Base-by-base conservation (phyloP, 148 eudicot genomes). In the Silene latifolia region DNA sequence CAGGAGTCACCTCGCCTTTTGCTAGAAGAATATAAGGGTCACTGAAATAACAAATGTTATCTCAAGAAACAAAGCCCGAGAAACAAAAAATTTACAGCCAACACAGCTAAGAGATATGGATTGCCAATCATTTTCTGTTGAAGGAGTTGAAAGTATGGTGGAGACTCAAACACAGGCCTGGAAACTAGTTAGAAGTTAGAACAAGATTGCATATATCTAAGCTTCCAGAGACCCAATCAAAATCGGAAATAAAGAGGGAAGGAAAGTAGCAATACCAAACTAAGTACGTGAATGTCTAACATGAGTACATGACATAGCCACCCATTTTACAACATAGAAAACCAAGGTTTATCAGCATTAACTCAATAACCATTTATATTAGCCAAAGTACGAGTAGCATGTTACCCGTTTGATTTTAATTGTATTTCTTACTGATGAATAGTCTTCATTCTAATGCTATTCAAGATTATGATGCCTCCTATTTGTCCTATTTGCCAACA, bases 21-120 rank as follows among this genome's bases (percentile, higher is more conserved):
- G 80, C 48, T 68, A 77, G 27, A 15, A 77, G 77, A 69, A 51
- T 29, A 60, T 81, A 81, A 51, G 83, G 83, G 69, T 81, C 80
- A 68, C 83, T 81, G 80, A 80, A 73, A 20, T 20, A 29, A 72
- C 7, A 73, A 68, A 65, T 47, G 5, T 60, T 65, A 14, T 24
- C 23, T 24, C 48, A 21, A 32, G 51, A 65, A 76, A 60, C 58
- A 80, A 44, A 46, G 47, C 44, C 46, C 15, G 72, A 64, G 48
- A 71, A 70, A 65, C 53, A 8, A 63, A 53, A 54, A 20, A 29
- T 13, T 72, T 20, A 72, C 58, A 67, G 35, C 65, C 10, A 12
- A n/a, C 17, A 24, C n/a, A 47, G 47, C 72, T 44, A 25, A 7
- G 35, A 53, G 60, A n/a, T n/a, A n/a, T n/a, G n/a, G n/a, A n/a